A percentile compares a stretch with the other conserved stretches of the same genome.
phyloP scores from a whole-genome alignment of 2,329 filamentous ascomycete genomes.

The Chalara sp. region DNA sequence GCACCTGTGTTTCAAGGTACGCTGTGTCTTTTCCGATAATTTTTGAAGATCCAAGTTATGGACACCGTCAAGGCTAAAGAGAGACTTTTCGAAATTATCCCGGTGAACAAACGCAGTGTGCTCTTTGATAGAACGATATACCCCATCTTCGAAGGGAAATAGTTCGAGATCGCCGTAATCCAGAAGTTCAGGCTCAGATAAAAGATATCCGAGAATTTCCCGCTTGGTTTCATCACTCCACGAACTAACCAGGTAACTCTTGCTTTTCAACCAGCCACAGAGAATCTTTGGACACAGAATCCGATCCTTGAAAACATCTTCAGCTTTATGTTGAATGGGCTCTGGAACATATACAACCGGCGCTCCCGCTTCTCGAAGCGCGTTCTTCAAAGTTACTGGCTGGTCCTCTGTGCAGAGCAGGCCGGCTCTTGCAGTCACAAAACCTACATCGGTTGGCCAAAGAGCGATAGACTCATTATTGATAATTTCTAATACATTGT shows the following conservation, averaged over 20 bases:
- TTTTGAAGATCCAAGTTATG: constrained; percentile 10
- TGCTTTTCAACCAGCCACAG: constrained; percentile 7
- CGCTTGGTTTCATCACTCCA: constrained; percentile 10
- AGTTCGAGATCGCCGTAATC: constrained; percentile 11
- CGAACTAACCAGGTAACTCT: neutral
- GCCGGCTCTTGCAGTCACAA: constrained; percentile 7
- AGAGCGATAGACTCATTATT: constrained; percentile 9
- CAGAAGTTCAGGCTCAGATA: constrained; percentile 4
- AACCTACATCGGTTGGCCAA: constrained; percentile 16
- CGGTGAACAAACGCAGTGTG: constrained; percentile 11
- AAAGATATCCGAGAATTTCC: constrained; percentile 14
- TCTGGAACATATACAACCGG: constrained; percentile 18
- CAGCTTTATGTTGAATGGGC: constrained; percentile 2
- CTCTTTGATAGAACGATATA: constrained; percentile 10
- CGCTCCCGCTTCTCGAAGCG: constrained; percentile 15
- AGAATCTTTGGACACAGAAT: constrained; percentile 9
- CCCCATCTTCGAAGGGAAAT: constrained; percentile 19
- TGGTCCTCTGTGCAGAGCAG: constrained; percentile 10
- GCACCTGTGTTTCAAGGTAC: no score
- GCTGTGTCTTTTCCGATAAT: no score
- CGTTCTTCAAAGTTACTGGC: constrained; percentile 7
- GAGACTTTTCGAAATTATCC: constrained; percentile 11
- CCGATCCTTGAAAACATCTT: constrained; percentile 8
- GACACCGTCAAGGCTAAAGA: constrained; percentile 11
- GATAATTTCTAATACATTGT: constrained; percentile 13